These are phyloP conservation scores for Candida verbasci DNA, from an alignment of 805 yeast species.

Conservation along the genomic window DNA sequence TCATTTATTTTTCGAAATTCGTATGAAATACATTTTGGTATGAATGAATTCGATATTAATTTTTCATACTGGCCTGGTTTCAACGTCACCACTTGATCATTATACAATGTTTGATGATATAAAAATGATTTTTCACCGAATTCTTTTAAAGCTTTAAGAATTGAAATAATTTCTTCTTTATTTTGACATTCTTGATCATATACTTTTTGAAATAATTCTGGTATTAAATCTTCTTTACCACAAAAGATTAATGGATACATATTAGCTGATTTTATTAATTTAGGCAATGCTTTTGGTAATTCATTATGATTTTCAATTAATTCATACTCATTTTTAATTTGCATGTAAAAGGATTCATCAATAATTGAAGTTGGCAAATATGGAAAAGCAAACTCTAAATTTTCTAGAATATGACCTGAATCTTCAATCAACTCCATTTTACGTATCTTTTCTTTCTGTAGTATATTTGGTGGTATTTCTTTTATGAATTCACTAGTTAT, in stretches of 20 bases:
- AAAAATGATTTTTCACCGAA: constrained; percentile 1
- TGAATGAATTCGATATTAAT: not conserved
- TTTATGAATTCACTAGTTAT: not conserved
- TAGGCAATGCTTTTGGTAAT: not conserved
- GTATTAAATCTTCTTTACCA: constrained; percentile 1
- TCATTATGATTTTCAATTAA: not conserved
- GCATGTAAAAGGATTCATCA: not conserved
- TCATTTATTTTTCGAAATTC: not conserved
- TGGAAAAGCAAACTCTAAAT: constrained; percentile 2
- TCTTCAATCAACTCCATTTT: not conserved
- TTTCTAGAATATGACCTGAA: not conserved
- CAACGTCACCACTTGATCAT: not conserved
- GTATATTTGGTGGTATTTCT: not conserved
- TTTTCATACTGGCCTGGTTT: not conserved
- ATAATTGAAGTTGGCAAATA: not conserved
- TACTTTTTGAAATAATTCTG: not conserved
- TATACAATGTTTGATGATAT: not conserved
- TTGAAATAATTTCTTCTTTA: not conserved
- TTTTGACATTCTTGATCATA: not conserved
- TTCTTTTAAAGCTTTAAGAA: not conserved
- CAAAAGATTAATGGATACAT: constrained; percentile 5
- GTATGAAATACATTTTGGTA: not conserved
- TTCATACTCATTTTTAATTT: constrained; percentile 2
- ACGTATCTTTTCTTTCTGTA: not conserved
- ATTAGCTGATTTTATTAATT: not conserved